Base-by-base conservation (phyloP, 2,329 filamentous ascomycete genomes). In the Ramularia collo-cygni region DNA sequence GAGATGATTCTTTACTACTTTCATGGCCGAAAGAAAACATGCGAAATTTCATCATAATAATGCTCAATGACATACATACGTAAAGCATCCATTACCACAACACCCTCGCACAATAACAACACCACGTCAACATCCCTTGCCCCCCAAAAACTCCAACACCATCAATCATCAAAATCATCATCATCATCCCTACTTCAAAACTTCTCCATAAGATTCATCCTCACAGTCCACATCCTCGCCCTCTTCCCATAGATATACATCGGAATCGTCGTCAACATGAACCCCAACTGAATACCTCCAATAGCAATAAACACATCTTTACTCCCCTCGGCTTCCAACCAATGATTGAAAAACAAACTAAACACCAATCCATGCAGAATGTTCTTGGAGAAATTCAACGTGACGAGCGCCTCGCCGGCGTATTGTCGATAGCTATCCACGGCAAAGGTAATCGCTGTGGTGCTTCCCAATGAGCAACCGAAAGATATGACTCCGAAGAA, bases 221-320 rank as follows among this genome's bases (percentile, higher is more conserved):
- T 71, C 8, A 89, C 85, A 1, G 89, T 96, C 90, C 89, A 95
- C 86, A 95, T 94, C 13, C 90, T 73, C 12, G 83, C 80, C 40
- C 88, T 70, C 71, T 96, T 96, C 13, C 90, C 90, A 57, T 79
- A 95, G 14, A 96, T 85, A 60, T 92, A 96, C 83, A 96, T 87
- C 1, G 90, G 90, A 40, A 95, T 81, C 1, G 87, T 84, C 38
- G 74, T 78, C 3, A 86, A 56, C 60, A 94, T 70, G 40, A 82
- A 75, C 9, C 78, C 76, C 24, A 95, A 64, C 64, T 96, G 90
- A 18, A 96, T 92, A 17, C 88, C 74, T 3, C 90, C 90, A 37
- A 95, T 74, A 56, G 81, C 85, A 31, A 94, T 66, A 58, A 85
- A 96, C 0, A 94, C 87, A 8, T 67, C 73, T 64, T 83, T 86